Conservation (phyloP, 2,329 filamentous ascomycete species). For the Ascocoryne sarcoides region DNA sequence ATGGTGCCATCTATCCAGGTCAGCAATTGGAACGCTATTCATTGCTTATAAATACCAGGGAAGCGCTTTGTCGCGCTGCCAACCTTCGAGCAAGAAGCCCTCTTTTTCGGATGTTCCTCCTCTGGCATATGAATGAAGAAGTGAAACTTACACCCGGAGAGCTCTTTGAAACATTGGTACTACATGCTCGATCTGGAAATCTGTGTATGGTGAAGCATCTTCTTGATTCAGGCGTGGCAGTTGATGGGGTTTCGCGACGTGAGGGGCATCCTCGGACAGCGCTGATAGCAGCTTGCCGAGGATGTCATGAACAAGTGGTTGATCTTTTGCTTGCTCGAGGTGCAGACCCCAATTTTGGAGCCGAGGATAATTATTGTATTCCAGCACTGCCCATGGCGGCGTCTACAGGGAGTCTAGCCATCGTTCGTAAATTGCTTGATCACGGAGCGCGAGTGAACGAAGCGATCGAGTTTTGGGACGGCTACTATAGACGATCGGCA, state of each 20-base stretch:
- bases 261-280: conserved; percentile 1
- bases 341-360: conserved; percentile 5
- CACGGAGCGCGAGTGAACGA: conserved; percentile 3
- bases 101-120: too few species aligned
- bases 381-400: not conserved
- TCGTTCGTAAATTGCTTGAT: conserved; percentile 5
- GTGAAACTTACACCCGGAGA: too few species aligned
- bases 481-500: not conserved
- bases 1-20: too few species aligned
- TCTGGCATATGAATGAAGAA: too few species aligned
- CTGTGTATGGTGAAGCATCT: conserved; percentile 6
- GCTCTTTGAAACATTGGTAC: too few species aligned
- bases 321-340: conserved; percentile 5
- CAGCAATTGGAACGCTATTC: too few species aligned
- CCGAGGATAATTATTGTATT: not conserved
- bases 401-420: conserved; percentile 3
- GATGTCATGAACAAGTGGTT: conserved; percentile 2
- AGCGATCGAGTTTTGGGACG: not conserved
- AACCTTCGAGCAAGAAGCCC: too few species aligned
- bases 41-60: too few species aligned
- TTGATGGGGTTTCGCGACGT: not conserved
- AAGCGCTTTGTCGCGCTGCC: too few species aligned
- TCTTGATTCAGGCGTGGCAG: conserved; percentile 6
- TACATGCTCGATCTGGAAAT: too few species aligned
- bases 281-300: conserved; percentile 3